These are phyloP conservation scores for Lasiodiplodia hormozganensis DNA, from an alignment of 2,329 filamentous ascomycete species.

Conservation along the genomic window DNA sequence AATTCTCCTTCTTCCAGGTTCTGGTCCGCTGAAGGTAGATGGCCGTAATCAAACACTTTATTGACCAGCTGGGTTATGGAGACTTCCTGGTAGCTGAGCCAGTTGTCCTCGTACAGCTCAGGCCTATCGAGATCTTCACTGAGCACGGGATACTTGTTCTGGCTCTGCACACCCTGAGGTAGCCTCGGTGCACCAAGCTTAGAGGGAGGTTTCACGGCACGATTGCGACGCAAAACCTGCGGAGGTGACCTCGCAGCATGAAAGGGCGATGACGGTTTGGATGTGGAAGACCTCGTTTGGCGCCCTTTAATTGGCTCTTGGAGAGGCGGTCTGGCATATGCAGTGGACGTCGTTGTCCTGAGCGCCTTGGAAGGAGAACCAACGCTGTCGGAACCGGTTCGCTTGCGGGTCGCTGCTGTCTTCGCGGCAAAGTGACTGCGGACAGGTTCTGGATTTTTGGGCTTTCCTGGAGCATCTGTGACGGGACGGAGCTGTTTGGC, in stretches of 20 bases:
- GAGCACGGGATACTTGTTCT: slow-evolving; percentile 59
- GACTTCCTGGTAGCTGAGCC: slow-evolving; percentile 67
- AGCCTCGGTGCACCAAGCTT: slow-evolving; percentile 45
- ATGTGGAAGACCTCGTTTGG: slow-evolving; percentile 32
- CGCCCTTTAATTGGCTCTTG: neutral
- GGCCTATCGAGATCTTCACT: slow-evolving; percentile 61
- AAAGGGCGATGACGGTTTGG: slow-evolving; percentile 44
- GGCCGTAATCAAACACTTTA: slow-evolving; percentile 56
- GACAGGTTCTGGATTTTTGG: neutral
- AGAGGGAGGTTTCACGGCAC: slow-evolving; percentile 36
- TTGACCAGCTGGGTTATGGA: slow-evolving; percentile 68
- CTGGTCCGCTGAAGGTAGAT: slow-evolving; percentile 31
- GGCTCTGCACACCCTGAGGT: slow-evolving; percentile 39
- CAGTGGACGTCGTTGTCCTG: slow-evolving; percentile 40
- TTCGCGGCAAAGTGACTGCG: neutral
- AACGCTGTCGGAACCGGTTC: slow-evolving; percentile 41
- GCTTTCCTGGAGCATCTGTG: neutral
- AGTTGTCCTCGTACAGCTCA: slow-evolving; percentile 68
- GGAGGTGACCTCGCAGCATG: slow-evolving; percentile 46
- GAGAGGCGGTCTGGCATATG: slow-evolving; percentile 36
- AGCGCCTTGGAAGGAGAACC: slow-evolving; percentile 45
- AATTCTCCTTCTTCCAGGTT: slow-evolving; percentile 38
- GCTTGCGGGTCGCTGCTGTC: slow-evolving; percentile 37
- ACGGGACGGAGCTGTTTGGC: slow-evolving; percentile 29
- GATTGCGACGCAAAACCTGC: slow-evolving; percentile 40